phyloP scores from a whole-genome alignment of 805 yeast genomes.

The Starmerella vitae region DNA sequence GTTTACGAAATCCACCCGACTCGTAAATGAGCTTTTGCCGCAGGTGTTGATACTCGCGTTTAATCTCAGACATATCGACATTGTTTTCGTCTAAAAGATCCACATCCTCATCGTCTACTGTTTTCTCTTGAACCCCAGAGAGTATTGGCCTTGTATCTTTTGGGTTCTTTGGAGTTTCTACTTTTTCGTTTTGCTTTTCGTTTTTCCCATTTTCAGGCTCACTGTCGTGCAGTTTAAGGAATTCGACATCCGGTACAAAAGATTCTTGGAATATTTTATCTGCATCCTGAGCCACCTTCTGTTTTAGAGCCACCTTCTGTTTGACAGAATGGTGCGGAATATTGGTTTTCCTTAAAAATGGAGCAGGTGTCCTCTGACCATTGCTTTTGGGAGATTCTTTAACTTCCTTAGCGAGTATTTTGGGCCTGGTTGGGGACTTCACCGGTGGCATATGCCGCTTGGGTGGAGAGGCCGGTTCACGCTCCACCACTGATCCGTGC shows the following conservation, averaged over 20 bases:
- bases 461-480: background rate
- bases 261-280: conserved; percentile 16
- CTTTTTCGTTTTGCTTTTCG: background rate
- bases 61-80: conserved; percentile 22
- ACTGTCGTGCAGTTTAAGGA: conserved; percentile 16
- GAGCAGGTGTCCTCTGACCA: too few relatives aligned
- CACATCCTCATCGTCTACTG: conserved; percentile 2
- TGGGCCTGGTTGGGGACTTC: too few relatives aligned
- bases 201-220: conserved; percentile 1
- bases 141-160: conserved; percentile 13
- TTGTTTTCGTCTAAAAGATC: conserved; percentile 4
- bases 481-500: background rate
- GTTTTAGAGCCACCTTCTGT: background rate
- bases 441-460: too few relatives aligned
- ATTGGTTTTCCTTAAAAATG: background rate
- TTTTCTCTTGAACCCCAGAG: conserved; percentile 10
- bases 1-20: conserved; percentile 36
- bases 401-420: too few relatives aligned
- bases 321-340: background rate
- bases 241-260: conserved; percentile 20
- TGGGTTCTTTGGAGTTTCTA: background rate
- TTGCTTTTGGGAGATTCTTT: too few relatives aligned
- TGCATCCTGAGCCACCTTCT: conserved; percentile 12
- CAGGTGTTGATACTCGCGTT: conserved; percentile 42
- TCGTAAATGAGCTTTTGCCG: conserved; percentile 38